Evolutionary conservation across 352 stramenopile genomes (phyloP), one percentile per base, ranked within the genome.

Genomic region (Globisporangium iwayamae): DNA sequence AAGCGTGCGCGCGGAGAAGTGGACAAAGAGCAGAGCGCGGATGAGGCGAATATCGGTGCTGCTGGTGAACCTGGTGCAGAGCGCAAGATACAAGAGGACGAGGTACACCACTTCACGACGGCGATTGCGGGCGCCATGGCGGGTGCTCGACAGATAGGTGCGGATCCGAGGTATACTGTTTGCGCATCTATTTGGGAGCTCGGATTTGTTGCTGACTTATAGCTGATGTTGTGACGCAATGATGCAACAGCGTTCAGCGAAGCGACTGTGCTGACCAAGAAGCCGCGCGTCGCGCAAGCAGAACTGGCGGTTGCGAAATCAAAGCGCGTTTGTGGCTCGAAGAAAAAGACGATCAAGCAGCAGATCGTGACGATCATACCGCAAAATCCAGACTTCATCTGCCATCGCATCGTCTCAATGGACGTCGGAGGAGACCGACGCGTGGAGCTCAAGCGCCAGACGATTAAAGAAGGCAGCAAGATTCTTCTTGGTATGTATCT

Each of bases 101-200:
- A 30, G 1, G 39, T 51, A 28, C 67, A 85, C 43, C 65, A 41
- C 16, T 81, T 78, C 47, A 76, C 76, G 10, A 59, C 55, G 6
- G 71, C 62, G 7, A 73, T 90, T 25, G 76, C 75, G 9, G 81
- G 76, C 3, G 81, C 77, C 1, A 73, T 90, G 20, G 81, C 81
- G 53, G 73, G 71, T n/a, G 60, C 69, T 18, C 72, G 77, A 9
- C 32, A 71, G 10, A 56, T 80, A n/a, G 74, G 81, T 86, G 57
- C 25, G 66, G 25, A 14, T 9, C 39, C 9, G 38, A 32, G 6
- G 4, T 13, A 45, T 18, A 39, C 7, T 0, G 38, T 28, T 14
- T 63, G 18, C 13, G 34, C 30, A 18, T 51, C 3, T 54, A 10
- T 20, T 14, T 32, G 38, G 51, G 41, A 7, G 18, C 25, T 32